Conservation (phyloP, 495 filamentous ascomycete genomes). For the Penicillium lividum region DNA sequence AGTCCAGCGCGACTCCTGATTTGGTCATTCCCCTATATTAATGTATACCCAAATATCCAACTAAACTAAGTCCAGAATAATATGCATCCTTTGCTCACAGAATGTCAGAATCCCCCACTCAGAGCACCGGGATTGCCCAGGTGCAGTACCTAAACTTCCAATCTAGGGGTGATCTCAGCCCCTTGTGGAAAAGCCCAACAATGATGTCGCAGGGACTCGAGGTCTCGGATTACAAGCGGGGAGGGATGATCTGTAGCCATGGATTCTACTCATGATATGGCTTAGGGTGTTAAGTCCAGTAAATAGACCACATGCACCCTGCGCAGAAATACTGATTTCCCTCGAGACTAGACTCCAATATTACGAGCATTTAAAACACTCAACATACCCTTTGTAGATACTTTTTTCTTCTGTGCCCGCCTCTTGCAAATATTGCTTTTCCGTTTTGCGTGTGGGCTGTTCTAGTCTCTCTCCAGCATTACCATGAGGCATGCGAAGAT, state of each 20-base stretch:
- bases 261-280: not conserved
- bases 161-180: not conserved
- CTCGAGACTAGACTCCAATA: not conserved
- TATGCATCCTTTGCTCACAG: not conserved
- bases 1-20: constrained; percentile 12
- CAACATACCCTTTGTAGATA: no score
- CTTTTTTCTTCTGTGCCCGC: not conserved
- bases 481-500: constrained; percentile 14
- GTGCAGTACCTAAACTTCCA: not conserved
- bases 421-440: not conserved
- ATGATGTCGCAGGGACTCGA: not conserved
- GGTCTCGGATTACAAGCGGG: not conserved
- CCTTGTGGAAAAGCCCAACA: not conserved
- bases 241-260: not conserved
- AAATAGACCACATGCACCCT: not conserved
- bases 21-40: constrained; percentile 9
- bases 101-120: not conserved
- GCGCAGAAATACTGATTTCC: not conserved
- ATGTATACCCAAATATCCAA: not conserved
- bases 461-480: not conserved
- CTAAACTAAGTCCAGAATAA: not conserved
- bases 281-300: not conserved
- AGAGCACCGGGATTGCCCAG: not conserved
- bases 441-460: not conserved
- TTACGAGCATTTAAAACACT: not conserved